Evolutionary conservation across 257 asterid species (phyloP).

Genomic region (Cordia subcordata): DNA sequence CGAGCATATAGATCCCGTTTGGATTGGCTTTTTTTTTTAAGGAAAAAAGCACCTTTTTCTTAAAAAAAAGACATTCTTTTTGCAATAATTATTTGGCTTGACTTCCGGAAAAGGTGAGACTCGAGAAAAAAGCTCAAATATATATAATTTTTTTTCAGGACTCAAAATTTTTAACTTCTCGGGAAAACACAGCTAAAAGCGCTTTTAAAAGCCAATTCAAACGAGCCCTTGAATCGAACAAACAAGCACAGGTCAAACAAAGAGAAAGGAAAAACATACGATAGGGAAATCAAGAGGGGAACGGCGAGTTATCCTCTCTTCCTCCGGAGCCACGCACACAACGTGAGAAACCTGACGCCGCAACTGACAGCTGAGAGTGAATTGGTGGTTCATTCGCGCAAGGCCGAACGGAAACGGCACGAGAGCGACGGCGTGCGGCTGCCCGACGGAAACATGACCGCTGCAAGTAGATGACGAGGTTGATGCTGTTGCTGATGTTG

Average conservation of each 20-base stretch:
- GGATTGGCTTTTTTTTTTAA: no score
- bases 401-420: conserved; percentile 12
- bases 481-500: conserved; percentile 1
- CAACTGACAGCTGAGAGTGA: neutral
- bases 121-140: no score
- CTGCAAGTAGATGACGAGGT: conserved; percentile 24
- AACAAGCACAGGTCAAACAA: neutral
- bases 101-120: no score
- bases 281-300: conserved; percentile 87
- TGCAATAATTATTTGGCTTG: no score
- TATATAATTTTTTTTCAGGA: no score
- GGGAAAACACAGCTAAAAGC: no score
- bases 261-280: conserved; percentile 24
- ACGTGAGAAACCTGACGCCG: conserved; percentile 22
- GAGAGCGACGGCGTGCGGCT: conserved; percentile 11
- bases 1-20: no score
- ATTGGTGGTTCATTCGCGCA: neutral
- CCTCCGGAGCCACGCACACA: conserved; percentile 92
- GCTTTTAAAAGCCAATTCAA: no score
- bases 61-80: no score
- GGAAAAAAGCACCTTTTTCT: no score
- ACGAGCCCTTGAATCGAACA: no score
- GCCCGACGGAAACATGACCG: conserved; percentile 20
- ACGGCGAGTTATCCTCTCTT: conserved; percentile 92
- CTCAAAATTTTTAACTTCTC: no score